Evolutionary conservation across 257 asterid genomes (phyloP).

Genomic region (Przewalskia tangutica): DNA sequence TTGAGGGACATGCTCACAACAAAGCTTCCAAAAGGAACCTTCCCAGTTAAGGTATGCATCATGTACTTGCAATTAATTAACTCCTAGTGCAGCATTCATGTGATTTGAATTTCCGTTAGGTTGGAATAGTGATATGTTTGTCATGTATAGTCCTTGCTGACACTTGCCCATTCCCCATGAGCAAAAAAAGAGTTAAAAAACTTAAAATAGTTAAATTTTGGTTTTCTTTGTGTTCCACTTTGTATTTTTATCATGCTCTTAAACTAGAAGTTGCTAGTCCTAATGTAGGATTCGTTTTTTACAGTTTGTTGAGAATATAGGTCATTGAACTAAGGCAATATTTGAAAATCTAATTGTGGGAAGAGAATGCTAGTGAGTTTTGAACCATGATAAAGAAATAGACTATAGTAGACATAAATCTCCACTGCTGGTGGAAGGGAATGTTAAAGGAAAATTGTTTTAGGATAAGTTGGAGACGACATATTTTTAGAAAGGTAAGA

Average conservation of each 20-base stretch:
- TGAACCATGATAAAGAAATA: neutral
- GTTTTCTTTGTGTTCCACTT: neutral
- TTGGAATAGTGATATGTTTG: neutral
- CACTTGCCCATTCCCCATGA: neutral
- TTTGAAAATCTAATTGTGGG: neutral
- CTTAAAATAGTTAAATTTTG: neutral
- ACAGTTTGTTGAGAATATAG: neutral
- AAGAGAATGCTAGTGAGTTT: neutral
- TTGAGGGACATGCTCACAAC: conserved; percentile 83
- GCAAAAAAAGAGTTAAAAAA: neutral
- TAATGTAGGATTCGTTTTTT: neutral
- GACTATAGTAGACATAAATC: neutral
- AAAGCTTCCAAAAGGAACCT: conserved; percentile 81
- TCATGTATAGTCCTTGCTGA: neutral
- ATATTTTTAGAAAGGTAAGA: neutral
- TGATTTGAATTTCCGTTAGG: neutral
- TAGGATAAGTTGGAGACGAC: neutral
- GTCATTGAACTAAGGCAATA: neutral
- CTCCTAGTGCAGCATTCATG: neutral
- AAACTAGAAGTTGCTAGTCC: neutral
- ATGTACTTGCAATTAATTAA: neutral
- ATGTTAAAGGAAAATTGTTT: neutral
- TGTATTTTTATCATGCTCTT: neutral
- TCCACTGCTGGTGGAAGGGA: neutral
- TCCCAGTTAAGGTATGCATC: conserved; percentile 78